Evolutionary conservation across 192 early-diverging fungal species (phyloP), one percentile per base, ranked within the genome.

Genomic region (Coemansia sp.): DNA sequence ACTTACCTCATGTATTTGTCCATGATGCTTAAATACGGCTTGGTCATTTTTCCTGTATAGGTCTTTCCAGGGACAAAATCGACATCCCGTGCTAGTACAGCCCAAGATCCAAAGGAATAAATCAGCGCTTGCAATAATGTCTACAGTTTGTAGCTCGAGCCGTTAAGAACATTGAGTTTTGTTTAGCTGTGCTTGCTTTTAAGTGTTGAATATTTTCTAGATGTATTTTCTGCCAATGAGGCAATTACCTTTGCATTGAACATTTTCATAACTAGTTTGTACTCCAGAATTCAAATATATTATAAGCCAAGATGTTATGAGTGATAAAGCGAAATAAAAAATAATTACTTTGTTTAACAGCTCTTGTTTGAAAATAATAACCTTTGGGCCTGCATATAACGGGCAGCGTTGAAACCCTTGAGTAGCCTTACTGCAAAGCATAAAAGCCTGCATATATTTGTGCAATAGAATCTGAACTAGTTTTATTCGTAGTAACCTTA

Each of bases 1-100:
- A 36, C 70, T 59, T 73, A 71, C 80, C 80, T 82, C 74, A 82
- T 82, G 57, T 82, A 82, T 45, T 82, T 82, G 56, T 77, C 55
- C 74, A 82, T 82, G 4, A 67, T 70, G 11, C 49, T 52, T 1
- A 71, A 47, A 62, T 77, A 71, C 4, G 71, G 68, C 72, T 73
- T 55, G 15, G 74, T 65, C 26, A 71, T 71, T 10, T 68, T 70
- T 11, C 74, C 80, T 3, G 54, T 40, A 43, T 82, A 82, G 21
- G 72, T 82, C 26, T 74, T 70, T 36, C 80, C 80, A 1, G 75
- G 75, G n/a, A 51, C 55, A 39, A 82, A 67, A 19, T 77, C 46
- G 11, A 77, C 74, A 32, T 82, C 75, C n/a, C 77, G 74, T 1
- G 74, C 74, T 18, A 58, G 16, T 3, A 48, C 43, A 12, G 48